These are phyloP conservation scores for Lyophyllum semitale DNA, from an alignment of 768 basidiomycete species.

Conservation along the genomic window DNA sequence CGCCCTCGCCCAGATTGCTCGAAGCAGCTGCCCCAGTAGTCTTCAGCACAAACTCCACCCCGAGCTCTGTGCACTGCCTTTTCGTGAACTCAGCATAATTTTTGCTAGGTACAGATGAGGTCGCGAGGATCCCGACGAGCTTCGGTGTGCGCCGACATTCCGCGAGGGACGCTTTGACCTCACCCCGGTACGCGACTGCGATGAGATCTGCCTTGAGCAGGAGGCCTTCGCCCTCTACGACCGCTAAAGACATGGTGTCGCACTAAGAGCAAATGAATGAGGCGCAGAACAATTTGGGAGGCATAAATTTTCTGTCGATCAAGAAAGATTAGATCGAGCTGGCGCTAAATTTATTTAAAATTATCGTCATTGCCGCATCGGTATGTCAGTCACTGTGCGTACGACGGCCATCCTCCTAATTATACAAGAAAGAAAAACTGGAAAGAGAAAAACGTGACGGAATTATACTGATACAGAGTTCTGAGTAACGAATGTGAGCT, in stretches of 20 bases:
- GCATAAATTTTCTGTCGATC: slow-evolving; percentile 6
- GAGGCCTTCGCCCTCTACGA: slow-evolving; percentile 59
- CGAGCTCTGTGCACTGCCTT: slow-evolving; percentile 87
- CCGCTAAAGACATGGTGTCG: slow-evolving; percentile 22
- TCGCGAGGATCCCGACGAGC: slow-evolving; percentile 90
- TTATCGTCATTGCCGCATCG: background rate
- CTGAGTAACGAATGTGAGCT: background rate
- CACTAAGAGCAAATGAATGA: background rate
- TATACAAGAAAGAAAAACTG: background rate
- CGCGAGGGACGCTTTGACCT: slow-evolving; percentile 55
- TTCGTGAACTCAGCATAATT: slow-evolving; percentile 89
- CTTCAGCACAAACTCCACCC: slow-evolving; percentile 83
- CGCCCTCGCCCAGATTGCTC: slow-evolving; percentile 66
- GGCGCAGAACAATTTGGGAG: background rate
- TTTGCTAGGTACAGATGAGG: slow-evolving; percentile 75
- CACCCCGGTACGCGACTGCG: slow-evolving; percentile 68
- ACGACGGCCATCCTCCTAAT: background rate
- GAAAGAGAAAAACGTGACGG: background rate
- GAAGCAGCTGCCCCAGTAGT: slow-evolving; percentile 64
- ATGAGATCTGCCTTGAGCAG: slow-evolving; percentile 80
- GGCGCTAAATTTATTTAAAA: slow-evolving; percentile 12
- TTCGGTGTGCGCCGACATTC: slow-evolving; percentile 53
- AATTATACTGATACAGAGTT: slow-evolving; percentile 7
- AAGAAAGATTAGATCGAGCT: slow-evolving; percentile 5
- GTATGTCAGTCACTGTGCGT: too few relatives aligned